Base-by-base conservation (phyloP, 768 basidiomycete genomes). In the Tulasnella sp. region DNA sequence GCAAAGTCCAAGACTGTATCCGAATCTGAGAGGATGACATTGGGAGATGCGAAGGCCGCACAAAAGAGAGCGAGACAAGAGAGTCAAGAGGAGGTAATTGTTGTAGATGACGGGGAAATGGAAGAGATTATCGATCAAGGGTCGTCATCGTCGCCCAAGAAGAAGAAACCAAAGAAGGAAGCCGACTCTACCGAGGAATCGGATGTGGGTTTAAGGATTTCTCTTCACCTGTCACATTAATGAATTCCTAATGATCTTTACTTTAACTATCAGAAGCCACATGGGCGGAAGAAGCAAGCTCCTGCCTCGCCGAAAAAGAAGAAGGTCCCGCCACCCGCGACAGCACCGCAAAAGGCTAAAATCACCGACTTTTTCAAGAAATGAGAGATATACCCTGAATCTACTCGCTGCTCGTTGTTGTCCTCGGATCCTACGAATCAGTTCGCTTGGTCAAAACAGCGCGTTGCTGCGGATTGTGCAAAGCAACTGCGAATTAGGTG, bases 291-390 rank as follows among this genome's bases (percentile, higher is more conserved):
- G 22, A 74, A 75, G 72, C 64, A 41, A 46, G 12, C 79, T 14
- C 42, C 74, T 12, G 28, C 79, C 18, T 50, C 64, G 3, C 50
- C 79, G 2, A 80, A 54, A 69, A 50, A 46, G 37, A 80, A 80
- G 74, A 42, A 44, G 42, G 54, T n/a, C 14, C 50, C 76, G 24
- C 18, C 34, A n/a, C 20, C n/a, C 28, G 12, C 77, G 9, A 12
- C 41, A n/a, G 1, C 79, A 16, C 24, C 42, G 9, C 72, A 80
- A 41, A 80, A 80, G 58, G 72, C 64, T 28, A 80, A 73, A 40
- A 75, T 80, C 41, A 75, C 72, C 22, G 79, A 80, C 79, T 80
- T 80, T 40, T 80, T 80, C 46, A 78, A 78, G 40, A 78, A 78
- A 37, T 78, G 41, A 42, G 20, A 14, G 28, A 42, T 40, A 42